These are phyloP conservation scores for Phytopythium vexans DNA, from an alignment of 352 stramenopile genomes.

Conservation along the genomic window DNA sequence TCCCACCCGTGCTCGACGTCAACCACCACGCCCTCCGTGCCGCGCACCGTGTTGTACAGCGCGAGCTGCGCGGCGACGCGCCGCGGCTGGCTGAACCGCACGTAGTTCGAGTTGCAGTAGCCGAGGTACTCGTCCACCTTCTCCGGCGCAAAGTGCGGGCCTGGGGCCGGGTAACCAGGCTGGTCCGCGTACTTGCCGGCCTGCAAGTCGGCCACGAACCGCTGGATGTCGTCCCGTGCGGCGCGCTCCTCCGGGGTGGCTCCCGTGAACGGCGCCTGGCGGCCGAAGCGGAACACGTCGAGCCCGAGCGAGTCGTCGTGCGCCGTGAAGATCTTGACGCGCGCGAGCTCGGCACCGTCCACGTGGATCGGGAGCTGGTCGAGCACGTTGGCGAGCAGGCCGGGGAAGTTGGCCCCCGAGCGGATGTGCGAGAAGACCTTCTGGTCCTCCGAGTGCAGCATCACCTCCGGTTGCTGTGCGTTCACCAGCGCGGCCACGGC, in stretches of 20 bases:
- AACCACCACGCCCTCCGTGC: slow-evolving; percentile 71
- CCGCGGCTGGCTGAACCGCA: slow-evolving; percentile 76
- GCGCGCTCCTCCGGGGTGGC: slow-evolving; percentile 53
- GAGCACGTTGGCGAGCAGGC: slow-evolving; percentile 67
- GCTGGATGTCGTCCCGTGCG: slow-evolving; percentile 53
- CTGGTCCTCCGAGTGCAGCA: slow-evolving; percentile 76
- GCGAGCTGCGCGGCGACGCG: slow-evolving; percentile 69
- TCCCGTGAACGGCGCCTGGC: slow-evolving; percentile 70
- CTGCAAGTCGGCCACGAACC: slow-evolving; percentile 73
- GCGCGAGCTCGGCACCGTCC: slow-evolving; percentile 57
- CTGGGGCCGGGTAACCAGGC: slow-evolving; percentile 45
- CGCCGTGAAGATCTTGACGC: slow-evolving; percentile 91
- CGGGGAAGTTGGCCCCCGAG: slow-evolving; percentile 73
- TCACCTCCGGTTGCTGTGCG: slow-evolving; percentile 73
- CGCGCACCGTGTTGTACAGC: slow-evolving; percentile 61
- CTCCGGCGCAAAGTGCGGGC: slow-evolving; percentile 53
- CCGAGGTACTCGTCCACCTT: slow-evolving; percentile 67
- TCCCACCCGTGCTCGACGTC: slow-evolving; percentile 85
- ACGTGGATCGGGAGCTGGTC: slow-evolving; percentile 64
- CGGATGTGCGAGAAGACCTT: slow-evolving; percentile 83
- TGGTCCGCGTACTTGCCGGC: slow-evolving; percentile 62
- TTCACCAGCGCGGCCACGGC: slow-evolving; percentile 80
- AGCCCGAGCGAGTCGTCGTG: slow-evolving; percentile 81
- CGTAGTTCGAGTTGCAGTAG: slow-evolving; percentile 79
- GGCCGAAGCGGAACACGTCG: slow-evolving; percentile 84